Evolutionary conservation across 2,329 filamentous ascomycete species (phyloP).

Genomic region (Fusarium sp.): DNA sequence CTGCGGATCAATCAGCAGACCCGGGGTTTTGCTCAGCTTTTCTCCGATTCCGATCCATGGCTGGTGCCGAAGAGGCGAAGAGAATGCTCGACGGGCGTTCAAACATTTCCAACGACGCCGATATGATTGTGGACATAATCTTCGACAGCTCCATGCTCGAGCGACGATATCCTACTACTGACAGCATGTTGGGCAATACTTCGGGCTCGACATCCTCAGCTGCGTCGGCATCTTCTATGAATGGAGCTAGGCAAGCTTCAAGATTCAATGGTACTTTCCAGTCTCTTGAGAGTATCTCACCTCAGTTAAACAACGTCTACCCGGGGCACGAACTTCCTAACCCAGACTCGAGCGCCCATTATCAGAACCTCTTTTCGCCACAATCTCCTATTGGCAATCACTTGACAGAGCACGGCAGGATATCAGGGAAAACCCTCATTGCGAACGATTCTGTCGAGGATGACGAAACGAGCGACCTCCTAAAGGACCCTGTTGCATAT

Average conservation of each 20-base stretch:
- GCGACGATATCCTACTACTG: constrained; percentile 44
- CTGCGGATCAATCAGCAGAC: constrained; percentile 63
- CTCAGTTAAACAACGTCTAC: constrained; percentile 67
- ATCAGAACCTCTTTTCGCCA: constrained; percentile 76
- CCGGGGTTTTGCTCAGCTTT: constrained; percentile 64
- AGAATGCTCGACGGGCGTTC: constrained; percentile 68
- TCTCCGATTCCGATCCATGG: constrained; percentile 64
- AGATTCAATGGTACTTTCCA: constrained; percentile 74
- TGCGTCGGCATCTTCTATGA: constrained; percentile 52
- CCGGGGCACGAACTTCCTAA: constrained; percentile 70
- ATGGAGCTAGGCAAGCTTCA: constrained; percentile 64
- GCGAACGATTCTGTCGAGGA: constrained; percentile 73
- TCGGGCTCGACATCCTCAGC: constrained; percentile 46
- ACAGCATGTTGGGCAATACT: constrained; percentile 35
- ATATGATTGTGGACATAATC: constrained; percentile 71
- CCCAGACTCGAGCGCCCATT: constrained; percentile 65
- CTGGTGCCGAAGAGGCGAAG: constrained; percentile 69
- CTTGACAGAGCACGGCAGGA: constrained; percentile 69
- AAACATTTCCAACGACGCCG: constrained; percentile 61
- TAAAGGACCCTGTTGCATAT: constrained; percentile 78
- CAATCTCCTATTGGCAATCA: constrained; percentile 80
- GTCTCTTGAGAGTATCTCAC: constrained; percentile 71
- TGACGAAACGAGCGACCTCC: constrained; percentile 78
- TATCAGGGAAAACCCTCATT: constrained; percentile 78
- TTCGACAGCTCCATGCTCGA: constrained; percentile 53